phyloP scores from a whole-genome alignment of 2,329 filamentous ascomycete genomes.

The Tolypocladium sp. region DNA sequence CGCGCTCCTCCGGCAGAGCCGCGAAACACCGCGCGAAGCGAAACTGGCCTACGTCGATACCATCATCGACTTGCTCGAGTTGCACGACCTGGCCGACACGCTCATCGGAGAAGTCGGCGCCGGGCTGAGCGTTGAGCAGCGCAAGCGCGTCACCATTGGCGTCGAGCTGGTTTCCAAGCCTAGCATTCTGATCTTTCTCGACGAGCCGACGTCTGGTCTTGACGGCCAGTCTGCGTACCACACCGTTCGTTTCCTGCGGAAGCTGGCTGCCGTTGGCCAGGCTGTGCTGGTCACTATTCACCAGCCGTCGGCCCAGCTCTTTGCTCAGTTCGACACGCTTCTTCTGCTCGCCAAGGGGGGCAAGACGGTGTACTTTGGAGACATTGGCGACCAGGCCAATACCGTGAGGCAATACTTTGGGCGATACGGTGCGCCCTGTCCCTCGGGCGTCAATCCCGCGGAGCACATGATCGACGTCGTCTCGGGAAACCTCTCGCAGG shows the following conservation, averaged over 20 bases:
- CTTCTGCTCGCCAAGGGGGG: constrained; percentile 57
- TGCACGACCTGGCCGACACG: constrained; percentile 37
- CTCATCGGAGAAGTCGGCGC: constrained; percentile 41
- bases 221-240: constrained; percentile 61
- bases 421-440: constrained; percentile 53
- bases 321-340: constrained; percentile 57
- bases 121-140: constrained; percentile 42
- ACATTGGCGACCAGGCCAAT: constrained; percentile 47
- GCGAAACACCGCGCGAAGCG: constrained; percentile 51
- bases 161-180: constrained; percentile 55
- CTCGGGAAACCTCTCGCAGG: constrained; percentile 36
- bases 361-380: constrained; percentile 58
- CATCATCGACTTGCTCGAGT: constrained; percentile 57
- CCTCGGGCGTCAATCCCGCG: constrained; percentile 56
- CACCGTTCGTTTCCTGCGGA: constrained; percentile 55
- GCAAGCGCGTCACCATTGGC: constrained; percentile 49
- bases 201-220: constrained; percentile 55
- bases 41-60: constrained; percentile 71
- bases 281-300: constrained; percentile 63
- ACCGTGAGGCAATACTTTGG: constrained; percentile 57
- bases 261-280: constrained; percentile 56
- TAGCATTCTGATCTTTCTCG: constrained; percentile 49
- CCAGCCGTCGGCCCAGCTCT: constrained; percentile 58
- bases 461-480: constrained; percentile 65
- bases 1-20: constrained; percentile 63